A percentile compares a stretch with the other conserved stretches of the same genome.
phyloP scores from a whole-genome alignment of 495 filamentous ascomycete species.

The Talaromyces wortmannii region DNA sequence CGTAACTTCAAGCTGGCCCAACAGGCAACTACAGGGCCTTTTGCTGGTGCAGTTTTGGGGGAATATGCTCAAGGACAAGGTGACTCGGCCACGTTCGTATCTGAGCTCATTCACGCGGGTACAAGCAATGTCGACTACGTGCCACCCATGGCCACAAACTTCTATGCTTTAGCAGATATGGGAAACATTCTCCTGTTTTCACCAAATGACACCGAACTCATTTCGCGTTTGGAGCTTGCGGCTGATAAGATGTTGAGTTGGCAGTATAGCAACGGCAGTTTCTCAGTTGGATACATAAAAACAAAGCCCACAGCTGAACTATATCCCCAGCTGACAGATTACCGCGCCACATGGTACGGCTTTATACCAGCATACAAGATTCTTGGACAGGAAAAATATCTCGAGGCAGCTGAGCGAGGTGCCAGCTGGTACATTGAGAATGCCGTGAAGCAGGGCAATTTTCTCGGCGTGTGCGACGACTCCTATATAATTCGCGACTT shows the following conservation, averaged over 20 bases:
- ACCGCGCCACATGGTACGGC: neutral
- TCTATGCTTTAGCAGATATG: neutral
- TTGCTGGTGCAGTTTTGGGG: neutral
- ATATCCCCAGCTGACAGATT: neutral
- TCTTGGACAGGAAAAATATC: neutral
- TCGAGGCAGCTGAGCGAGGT: neutral
- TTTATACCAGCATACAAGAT: neutral
- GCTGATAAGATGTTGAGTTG: neutral
- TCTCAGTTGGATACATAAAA: neutral
- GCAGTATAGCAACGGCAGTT: neutral
- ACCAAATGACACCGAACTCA: neutral
- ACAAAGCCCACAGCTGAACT: neutral
- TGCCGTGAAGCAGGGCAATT: neutral
- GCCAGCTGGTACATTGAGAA: neutral
- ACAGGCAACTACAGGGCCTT: neutral
- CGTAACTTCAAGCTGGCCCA: neutral
- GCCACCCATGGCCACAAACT: neutral
- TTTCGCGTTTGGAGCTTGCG: neutral
- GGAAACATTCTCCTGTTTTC: neutral
- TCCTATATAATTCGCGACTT: neutral
- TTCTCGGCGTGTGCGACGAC: neutral
- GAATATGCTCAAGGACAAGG: neutral
- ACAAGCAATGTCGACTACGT: neutral
- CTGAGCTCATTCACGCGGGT: neutral
- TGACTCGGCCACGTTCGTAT: neutral